Conservation (phyloP, 2,329 filamentous ascomycete genomes). For the Ascochyta viciae-villosae region DNA sequence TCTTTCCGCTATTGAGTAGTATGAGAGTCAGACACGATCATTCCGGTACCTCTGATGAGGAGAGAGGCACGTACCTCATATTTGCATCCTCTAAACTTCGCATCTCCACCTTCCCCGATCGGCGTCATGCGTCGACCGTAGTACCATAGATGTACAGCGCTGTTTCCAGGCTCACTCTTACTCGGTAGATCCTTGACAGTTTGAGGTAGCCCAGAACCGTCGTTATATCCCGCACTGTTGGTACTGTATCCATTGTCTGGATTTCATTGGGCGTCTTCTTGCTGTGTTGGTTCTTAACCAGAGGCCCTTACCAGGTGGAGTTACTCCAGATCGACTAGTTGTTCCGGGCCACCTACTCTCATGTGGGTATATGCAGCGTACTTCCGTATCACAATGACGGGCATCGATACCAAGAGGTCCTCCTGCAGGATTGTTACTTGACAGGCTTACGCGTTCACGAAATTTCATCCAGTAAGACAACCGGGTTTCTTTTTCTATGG, state of each 20-base stretch:
- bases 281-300: neutral
- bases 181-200: conserved; percentile 21
- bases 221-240: conserved; percentile 13
- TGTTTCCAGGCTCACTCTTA: conserved; percentile 20
- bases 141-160: conserved; percentile 26
- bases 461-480: neutral
- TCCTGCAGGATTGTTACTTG: conserved; percentile 32
- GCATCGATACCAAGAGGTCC: conserved; percentile 22
- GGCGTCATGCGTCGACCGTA: conserved; percentile 8
- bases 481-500: neutral
- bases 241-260: conserved; percentile 1
- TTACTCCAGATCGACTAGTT: conserved; percentile 6
- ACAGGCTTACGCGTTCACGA: conserved; percentile 38
- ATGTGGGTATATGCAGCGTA: conserved; percentile 13
- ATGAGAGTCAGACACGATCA: neutral
- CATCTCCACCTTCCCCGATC: conserved; percentile 34
- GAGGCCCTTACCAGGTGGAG: conserved; percentile 2
- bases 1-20: no score
- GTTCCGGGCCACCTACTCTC: conserved; percentile 3
- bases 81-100: conserved; percentile 20
- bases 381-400: conserved; percentile 23
- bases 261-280: conserved; percentile 1
- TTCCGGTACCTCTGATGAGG: neutral
- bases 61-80: conserved; percentile 23
- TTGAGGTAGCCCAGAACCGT: conserved; percentile 15